Percentiles rank a stretch among this genome's conserved stretches.
Evolutionary conservation across 768 basidiomycete genomes (phyloP).

Genomic region (Suillus subluteus): DNA sequence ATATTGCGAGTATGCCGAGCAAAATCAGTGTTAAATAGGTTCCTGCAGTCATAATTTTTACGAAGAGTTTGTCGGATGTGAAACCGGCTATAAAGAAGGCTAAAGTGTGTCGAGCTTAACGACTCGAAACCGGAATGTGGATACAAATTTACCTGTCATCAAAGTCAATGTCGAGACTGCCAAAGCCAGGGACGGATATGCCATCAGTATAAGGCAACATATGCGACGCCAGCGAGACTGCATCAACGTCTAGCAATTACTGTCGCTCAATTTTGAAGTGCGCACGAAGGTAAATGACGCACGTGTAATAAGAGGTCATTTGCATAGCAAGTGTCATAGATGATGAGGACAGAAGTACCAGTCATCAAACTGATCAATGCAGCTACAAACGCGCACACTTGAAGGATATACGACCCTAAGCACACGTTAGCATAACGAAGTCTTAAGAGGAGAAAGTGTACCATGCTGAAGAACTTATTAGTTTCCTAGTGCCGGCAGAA

Average conservation of each 20-base stretch:
- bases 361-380: neutral
- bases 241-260: neutral
- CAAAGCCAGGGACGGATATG: constrained; percentile 1
- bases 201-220: constrained; percentile 5
- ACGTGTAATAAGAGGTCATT: neutral
- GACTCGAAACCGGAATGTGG: neutral
- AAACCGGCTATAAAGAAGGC: constrained; percentile 5
- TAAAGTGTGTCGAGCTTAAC: neutral
- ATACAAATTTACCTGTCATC: neutral
- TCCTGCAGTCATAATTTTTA: neutral
- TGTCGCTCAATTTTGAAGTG: neutral
- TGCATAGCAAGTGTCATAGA: constrained; percentile 4
- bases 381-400: neutral
- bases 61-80: constrained; percentile 2
- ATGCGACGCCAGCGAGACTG: neutral
- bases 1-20: neutral
- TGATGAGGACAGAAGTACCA: constrained; percentile 7
- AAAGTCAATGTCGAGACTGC: neutral
- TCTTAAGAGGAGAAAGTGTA: neutral
- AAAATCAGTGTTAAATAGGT: neutral
- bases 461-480: neutral
- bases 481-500: neutral
- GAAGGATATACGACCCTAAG: constrained; percentile 1
- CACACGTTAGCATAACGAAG: neutral
- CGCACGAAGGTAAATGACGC: neutral